A percentile compares a stretch with the other conserved stretches of the same genome.
phyloP scores from a whole-genome alignment of 306 rosid genomes.

The Macrotyloma uniflorum region DNA sequence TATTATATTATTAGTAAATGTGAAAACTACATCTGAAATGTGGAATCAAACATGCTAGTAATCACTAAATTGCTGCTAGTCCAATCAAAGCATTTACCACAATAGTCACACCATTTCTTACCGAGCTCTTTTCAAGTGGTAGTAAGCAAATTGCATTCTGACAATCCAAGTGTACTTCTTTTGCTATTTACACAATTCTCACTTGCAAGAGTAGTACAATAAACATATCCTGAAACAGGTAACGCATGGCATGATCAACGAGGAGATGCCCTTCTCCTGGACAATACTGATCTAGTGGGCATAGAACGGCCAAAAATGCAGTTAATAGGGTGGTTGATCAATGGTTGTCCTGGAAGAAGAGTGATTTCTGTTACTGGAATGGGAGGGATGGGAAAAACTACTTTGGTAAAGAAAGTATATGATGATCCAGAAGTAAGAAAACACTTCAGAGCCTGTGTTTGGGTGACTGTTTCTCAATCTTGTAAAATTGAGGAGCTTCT shows the following conservation, averaged over 20 bases:
- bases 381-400: slow-evolving; percentile 73
- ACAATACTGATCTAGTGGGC: slow-evolving; percentile 61
- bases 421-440: slow-evolving; percentile 54
- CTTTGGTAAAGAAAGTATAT: slow-evolving; percentile 58
- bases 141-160: not conserved
- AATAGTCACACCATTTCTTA: not conserved
- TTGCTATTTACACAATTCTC: slow-evolving; percentile 11
- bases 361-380: slow-evolving; percentile 60
- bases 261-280: slow-evolving; percentile 65
- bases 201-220: slow-evolving; percentile 12
- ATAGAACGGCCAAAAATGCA: slow-evolving; percentile 44
- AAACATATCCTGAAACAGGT: slow-evolving; percentile 43
- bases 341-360: slow-evolving; percentile 15
- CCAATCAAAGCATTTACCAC: not conserved
- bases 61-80: slow-evolving; percentile 20
- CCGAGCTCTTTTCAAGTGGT: not conserved
- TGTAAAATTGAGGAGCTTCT: slow-evolving; percentile 47
- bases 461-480: slow-evolving; percentile 63
- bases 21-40: not conserved
- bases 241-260: slow-evolving; percentile 43
- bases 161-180: not conserved
- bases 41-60: not conserved
- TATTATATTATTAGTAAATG: not conserved
- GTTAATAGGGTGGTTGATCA: slow-evolving; percentile 44
- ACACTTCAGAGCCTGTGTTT: slow-evolving; percentile 54